Conservation (phyloP, 768 basidiomycete species). For the Lepiota subincarnata region DNA sequence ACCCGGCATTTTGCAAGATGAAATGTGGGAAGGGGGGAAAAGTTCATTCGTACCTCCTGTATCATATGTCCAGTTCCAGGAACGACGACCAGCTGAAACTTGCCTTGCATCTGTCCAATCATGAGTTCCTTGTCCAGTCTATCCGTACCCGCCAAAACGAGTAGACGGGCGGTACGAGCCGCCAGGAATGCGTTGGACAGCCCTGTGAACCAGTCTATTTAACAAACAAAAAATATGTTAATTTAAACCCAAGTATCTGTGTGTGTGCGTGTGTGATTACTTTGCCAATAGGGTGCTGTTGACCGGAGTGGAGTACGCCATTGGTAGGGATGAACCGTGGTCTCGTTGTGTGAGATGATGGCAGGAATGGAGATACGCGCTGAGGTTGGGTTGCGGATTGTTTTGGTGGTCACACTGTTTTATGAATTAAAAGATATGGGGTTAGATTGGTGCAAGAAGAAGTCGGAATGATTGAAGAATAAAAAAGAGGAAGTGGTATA, state of each 20-base stretch:
- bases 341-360: slow-evolving; percentile 52
- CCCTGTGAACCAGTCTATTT: slow-evolving; percentile 88
- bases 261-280: slow-evolving; percentile 48
- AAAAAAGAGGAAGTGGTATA: neutral
- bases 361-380: slow-evolving; percentile 88
- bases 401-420: slow-evolving; percentile 76
- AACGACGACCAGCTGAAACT: slow-evolving; percentile 91
- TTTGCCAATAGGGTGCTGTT: slow-evolving; percentile 87
- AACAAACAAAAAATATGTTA: neutral
- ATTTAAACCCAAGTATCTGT: neutral
- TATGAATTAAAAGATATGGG: neutral
- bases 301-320: slow-evolving; percentile 86
- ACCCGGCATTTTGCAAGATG: too few relatives aligned
- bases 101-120: slow-evolving; percentile 96
- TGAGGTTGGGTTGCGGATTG: slow-evolving; percentile 76
- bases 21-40: too few relatives aligned
- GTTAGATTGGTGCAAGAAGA: neutral
- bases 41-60: slow-evolving; percentile 62
- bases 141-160: slow-evolving; percentile 91
- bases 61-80: slow-evolving; percentile 89
- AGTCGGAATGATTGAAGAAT: too few relatives aligned
- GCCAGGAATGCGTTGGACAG: slow-evolving; percentile 78
- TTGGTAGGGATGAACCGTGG: slow-evolving; percentile 39
- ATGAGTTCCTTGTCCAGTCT: slow-evolving; percentile 89
- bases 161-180: slow-evolving; percentile 74